Percentiles rank a stretch among this genome's conserved stretches.
Evolutionary conservation across 202 grass and related monocot genomes (phyloP).

Genomic region (Brachypodium distachyon): DNA sequence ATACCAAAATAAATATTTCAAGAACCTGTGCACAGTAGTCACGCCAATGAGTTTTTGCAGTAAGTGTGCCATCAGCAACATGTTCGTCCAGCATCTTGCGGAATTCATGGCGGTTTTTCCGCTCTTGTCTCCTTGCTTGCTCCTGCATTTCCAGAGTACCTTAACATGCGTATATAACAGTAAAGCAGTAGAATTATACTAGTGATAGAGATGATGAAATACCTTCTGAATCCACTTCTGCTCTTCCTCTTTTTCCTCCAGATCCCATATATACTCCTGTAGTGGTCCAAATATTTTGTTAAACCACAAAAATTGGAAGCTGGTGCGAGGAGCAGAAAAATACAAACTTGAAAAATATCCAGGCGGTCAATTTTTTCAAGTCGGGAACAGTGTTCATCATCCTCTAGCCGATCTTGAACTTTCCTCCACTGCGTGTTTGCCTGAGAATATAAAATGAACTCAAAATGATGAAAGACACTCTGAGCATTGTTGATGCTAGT

Average conservation of each 20-base stretch:
- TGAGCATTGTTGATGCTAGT: not conserved
- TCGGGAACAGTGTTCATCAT: conserved; percentile 76
- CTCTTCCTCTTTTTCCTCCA: conserved; percentile 93
- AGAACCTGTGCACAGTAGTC: conserved; percentile 76
- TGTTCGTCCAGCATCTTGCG: conserved; percentile 91
- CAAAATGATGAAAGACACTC: not conserved
- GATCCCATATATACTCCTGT: conserved; percentile 80
- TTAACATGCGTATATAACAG: not conserved
- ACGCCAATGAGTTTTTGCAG: conserved; percentile 86
- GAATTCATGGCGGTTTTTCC: conserved; percentile 86
- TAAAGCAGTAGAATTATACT: not conserved
- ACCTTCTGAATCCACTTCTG: conserved; percentile 80
- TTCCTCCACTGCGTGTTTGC: conserved; percentile 84
- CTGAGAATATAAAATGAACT: conserved; percentile 28
- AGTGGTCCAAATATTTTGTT: conserved; percentile 16
- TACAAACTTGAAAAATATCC: conserved; percentile 86
- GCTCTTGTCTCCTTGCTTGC: conserved; percentile 67
- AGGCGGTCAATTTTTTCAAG: conserved; percentile 87
- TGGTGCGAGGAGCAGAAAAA: conserved; percentile 1
- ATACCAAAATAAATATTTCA: conserved; percentile 15
- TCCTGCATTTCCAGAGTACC: conserved; percentile 42
- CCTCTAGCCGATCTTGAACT: conserved; percentile 81
- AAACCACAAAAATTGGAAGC: conserved; percentile 17
- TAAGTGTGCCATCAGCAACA: conserved; percentile 57
- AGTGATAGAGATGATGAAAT: conserved; percentile 2